These are phyloP conservation scores for Rhodotorula sp. DNA, from an alignment of 1,284 basidiomycete genomes.

Conservation along the genomic window DNA sequence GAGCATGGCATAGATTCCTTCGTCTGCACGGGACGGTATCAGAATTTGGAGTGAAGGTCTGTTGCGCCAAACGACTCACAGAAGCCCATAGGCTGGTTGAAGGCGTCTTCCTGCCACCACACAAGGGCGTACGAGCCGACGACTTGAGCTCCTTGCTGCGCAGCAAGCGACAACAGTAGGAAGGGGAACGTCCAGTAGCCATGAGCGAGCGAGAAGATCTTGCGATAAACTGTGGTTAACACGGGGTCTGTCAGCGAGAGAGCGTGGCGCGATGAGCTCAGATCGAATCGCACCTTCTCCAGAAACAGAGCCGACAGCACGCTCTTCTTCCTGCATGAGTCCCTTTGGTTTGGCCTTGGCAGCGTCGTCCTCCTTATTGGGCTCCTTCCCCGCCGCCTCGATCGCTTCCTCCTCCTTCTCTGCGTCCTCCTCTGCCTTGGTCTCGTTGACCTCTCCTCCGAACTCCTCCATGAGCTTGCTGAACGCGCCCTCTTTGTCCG, in stretches of 20 bases:
- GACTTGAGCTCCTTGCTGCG: constrained; percentile 64
- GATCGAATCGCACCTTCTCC: background rate
- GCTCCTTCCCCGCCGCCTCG: constrained; percentile 43
- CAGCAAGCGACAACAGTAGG: constrained; percentile 57
- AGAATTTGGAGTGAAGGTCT: background rate
- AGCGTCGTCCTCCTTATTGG: constrained; percentile 44
- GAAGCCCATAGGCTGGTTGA: constrained; percentile 26
- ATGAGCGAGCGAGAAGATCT: constrained; percentile 65
- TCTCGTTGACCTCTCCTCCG: constrained; percentile 57
- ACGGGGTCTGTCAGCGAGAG: too few species aligned
- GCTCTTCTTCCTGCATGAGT: constrained; percentile 56
- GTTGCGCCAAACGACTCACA: constrained; percentile 6
- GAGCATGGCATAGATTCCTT: constrained; percentile 64
- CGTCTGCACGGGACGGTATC: constrained; percentile 56
- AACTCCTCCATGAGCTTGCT: constrained; percentile 67
- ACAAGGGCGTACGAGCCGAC: constrained; percentile 51
- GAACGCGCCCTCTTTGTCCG: constrained; percentile 63
- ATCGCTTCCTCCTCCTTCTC: constrained; percentile 50
- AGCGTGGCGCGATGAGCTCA: background rate
- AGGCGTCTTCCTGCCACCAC: constrained; percentile 47
- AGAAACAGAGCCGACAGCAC: constrained; percentile 38
- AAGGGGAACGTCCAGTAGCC: constrained; percentile 61
- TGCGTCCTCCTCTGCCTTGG: constrained; percentile 53
- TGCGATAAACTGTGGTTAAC: constrained; percentile 58
- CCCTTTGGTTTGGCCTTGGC: constrained; percentile 53